phyloP scores from a whole-genome alignment of 352 stramenopile species.

The Phytophthora fragariae region DNA sequence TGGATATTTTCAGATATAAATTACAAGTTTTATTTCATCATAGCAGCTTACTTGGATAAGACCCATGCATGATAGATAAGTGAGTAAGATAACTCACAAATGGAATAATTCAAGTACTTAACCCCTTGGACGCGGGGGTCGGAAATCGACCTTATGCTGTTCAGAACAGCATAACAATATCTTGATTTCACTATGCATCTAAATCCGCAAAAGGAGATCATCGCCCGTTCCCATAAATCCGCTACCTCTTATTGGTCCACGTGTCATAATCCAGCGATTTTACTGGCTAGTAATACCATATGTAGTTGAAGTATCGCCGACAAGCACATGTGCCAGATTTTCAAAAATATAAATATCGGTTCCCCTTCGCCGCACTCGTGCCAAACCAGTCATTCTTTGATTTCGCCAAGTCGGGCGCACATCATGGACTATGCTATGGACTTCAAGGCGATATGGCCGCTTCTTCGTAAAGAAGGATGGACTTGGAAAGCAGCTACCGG shows the following conservation, averaged over 20 bases:
- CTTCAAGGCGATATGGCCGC: background rate
- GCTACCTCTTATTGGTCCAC: background rate
- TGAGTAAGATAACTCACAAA: no score
- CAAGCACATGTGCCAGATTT: background rate
- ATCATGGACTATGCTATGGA: background rate
- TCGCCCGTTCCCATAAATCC: background rate
- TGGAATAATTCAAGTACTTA: no score
- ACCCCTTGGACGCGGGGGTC: slow-evolving; percentile 10
- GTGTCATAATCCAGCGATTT: background rate
- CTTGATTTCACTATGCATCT: no score
- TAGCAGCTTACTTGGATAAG: no score
- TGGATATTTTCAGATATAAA: no score
- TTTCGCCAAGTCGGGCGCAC: background rate
- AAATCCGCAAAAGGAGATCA: no score
- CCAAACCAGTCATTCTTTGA: background rate
- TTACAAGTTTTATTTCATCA: no score
- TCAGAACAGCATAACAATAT: slow-evolving; percentile 4
- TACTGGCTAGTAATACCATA: background rate
- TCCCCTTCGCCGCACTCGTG: background rate
- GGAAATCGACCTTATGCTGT: slow-evolving; percentile 8
- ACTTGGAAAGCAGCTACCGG: background rate
- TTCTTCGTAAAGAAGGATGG: background rate
- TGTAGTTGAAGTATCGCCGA: background rate
- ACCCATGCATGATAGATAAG: no score
- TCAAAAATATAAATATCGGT: background rate